A percentile compares a stretch with the other conserved stretches of the same genome.
Evolutionary conservation across 352 stramenopile genomes (phyloP).

Genomic region (Phytophthora pistaciae): DNA sequence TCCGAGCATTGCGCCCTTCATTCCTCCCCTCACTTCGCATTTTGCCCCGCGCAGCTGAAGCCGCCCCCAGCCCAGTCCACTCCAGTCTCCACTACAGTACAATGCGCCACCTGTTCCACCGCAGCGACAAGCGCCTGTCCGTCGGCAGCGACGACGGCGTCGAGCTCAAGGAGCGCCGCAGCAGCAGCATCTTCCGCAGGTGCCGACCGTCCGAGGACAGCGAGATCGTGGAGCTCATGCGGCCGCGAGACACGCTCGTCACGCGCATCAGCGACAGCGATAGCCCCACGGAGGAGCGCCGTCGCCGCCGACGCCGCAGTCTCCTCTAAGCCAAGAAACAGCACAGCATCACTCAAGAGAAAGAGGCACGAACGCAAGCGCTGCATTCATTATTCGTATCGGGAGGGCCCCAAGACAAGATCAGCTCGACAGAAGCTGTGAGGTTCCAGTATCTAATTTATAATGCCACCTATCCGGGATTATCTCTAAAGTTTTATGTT

Average conservation of each 20-base stretch:
- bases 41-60: slow-evolving; percentile 4
- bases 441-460: neutral
- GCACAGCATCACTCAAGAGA: neutral
- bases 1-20: slow-evolving; percentile 3
- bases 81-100: neutral
- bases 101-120: slow-evolving; percentile 52
- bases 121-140: slow-evolving; percentile 29
- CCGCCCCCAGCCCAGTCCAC: neutral
- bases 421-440: neutral
- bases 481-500: neutral
- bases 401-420: neutral
- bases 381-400: neutral
- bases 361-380: slow-evolving; percentile 1
- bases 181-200: slow-evolving; percentile 37
- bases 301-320: slow-evolving; percentile 29
- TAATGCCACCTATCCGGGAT: neutral
- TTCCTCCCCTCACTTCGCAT: slow-evolving; percentile 33
- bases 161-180: slow-evolving; percentile 37
- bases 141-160: slow-evolving; percentile 19
- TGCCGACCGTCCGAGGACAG: slow-evolving; percentile 22
- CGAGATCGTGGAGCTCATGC: slow-evolving; percentile 47
- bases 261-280: slow-evolving; percentile 34
- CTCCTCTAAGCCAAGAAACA: slow-evolving; percentile 7
- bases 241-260: slow-evolving; percentile 50
- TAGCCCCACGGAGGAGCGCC: slow-evolving; percentile 18